Evolutionary conservation across 768 basidiomycete species (phyloP).

Genomic region (Russula ochroleuca): DNA sequence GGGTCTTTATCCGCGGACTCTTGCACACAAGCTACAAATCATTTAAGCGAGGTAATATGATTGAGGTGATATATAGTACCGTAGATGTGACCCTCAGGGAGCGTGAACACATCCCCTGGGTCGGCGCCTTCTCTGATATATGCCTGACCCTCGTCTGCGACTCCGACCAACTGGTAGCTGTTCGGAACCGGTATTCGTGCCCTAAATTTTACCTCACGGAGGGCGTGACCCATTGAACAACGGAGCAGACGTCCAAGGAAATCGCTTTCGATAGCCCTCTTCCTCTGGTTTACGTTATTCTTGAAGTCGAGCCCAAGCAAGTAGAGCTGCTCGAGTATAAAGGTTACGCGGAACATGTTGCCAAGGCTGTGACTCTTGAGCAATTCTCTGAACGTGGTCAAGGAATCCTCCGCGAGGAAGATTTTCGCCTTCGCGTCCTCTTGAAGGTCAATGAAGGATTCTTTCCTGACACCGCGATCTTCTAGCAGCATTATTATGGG

Average conservation of each 20-base stretch:
- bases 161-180: slow-evolving; percentile 68
- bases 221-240: slow-evolving; percentile 56
- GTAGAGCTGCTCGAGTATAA: slow-evolving; percentile 48
- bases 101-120: slow-evolving; percentile 17
- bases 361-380: slow-evolving; percentile 49
- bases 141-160: slow-evolving; percentile 67
- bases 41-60: neutral
- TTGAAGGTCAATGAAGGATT: slow-evolving; percentile 61
- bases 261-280: slow-evolving; percentile 44
- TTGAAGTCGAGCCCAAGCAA: slow-evolving; percentile 48
- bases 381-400: slow-evolving; percentile 41
- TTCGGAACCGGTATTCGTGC: slow-evolving; percentile 70
- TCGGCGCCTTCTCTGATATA: slow-evolving; percentile 19
- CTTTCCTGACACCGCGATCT: slow-evolving; percentile 57
- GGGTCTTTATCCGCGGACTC: slow-evolving; percentile 17
- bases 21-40: slow-evolving; percentile 21
- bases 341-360: slow-evolving; percentile 45
- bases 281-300: slow-evolving; percentile 33
- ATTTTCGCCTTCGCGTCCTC: slow-evolving; percentile 51
- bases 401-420: slow-evolving; percentile 55
- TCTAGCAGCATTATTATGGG: slow-evolving; percentile 76
- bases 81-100: slow-evolving; percentile 15
- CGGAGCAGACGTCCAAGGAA: slow-evolving; percentile 58
- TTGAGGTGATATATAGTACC: neutral
- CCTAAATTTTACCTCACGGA: slow-evolving; percentile 70